Evolutionary conservation across 345 rosid genomes (phyloP).

Genomic region (Gossypium mustelinum): DNA sequence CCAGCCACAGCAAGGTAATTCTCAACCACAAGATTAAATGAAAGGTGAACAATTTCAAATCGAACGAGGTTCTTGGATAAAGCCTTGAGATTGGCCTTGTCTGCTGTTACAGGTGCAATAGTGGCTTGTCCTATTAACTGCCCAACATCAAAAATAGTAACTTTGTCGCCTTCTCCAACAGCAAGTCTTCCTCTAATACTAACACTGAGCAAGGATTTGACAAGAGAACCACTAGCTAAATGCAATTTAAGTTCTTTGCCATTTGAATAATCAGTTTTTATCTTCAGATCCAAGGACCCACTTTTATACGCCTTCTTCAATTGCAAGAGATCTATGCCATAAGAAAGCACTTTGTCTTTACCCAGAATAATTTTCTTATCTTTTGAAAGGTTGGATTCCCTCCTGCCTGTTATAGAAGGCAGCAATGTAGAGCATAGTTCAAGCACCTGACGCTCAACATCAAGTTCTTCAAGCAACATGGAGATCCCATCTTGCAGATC

Average conservation of each 20-base stretch:
- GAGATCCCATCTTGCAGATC: constrained; percentile 66
- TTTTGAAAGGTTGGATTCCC: constrained; percentile 63
- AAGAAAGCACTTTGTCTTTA: constrained; percentile 71
- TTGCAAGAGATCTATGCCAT: constrained; percentile 78
- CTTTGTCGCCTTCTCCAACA: constrained; percentile 99
- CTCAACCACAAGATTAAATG: constrained; percentile 73
- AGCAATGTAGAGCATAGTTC: constrained; percentile 68
- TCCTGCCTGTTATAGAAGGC: constrained; percentile 70
- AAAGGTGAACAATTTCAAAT: constrained; percentile 93
- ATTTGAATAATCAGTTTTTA: constrained; percentile 93
- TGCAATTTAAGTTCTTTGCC: constrained; percentile 88
- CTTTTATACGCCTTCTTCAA: constrained; percentile 94
- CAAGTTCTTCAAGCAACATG: constrained; percentile 69
- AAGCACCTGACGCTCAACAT: constrained; percentile 67
- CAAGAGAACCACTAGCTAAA: constrained; percentile 81
- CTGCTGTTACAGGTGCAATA: constrained; percentile 82
- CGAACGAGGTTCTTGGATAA: constrained; percentile 92
- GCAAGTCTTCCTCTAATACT: constrained; percentile 93
- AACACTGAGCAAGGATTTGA: constrained; percentile 91
- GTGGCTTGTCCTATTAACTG: constrained; percentile 92
- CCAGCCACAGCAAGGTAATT: constrained; percentile 97
- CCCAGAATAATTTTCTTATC: constrained; percentile 68
- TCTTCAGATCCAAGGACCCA: constrained; percentile 95
- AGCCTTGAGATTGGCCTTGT: constrained; percentile 93
- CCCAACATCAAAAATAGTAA: constrained; percentile 89